Evolutionary conservation across 495 filamentous ascomycete species (phyloP).

Genomic region (Daldinia loculata): DNA sequence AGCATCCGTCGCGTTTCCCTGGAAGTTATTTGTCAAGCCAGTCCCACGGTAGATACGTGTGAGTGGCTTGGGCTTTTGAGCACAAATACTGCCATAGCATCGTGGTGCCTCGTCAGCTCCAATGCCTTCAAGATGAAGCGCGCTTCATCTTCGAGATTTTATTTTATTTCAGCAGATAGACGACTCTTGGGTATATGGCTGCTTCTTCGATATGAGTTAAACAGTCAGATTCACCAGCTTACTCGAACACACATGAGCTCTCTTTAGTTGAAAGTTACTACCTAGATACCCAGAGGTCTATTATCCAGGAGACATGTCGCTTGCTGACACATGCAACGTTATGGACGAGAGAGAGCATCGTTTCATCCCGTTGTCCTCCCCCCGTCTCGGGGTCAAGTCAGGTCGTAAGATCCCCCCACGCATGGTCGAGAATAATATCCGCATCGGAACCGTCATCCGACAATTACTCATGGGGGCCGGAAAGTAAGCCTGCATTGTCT

Average conservation of each 20-base stretch:
- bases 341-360: not conserved
- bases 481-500: not conserved
- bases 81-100: not conserved
- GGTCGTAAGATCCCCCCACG: not conserved
- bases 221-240: not conserved
- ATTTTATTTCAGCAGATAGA: no score
- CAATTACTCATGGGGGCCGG: not conserved
- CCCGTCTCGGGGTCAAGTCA: not conserved
- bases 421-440: slow-evolving; percentile 2
- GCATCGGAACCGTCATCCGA: slow-evolving; percentile 6
- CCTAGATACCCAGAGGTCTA: not conserved
- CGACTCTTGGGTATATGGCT: no score
- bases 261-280: not conserved
- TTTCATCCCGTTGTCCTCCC: not conserved
- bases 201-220: not conserved
- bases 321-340: not conserved
- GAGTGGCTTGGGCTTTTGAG: not conserved
- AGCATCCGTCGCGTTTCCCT: not conserved
- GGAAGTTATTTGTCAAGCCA: not conserved
- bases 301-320: not conserved
- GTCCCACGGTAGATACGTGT: not conserved
- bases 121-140: not conserved
- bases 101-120: not conserved
- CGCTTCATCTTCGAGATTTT: no score
- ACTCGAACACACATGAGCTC: not conserved